A percentile compares a stretch with the other conserved stretches of the same genome.
Evolutionary conservation across 2,329 filamentous ascomycete genomes (phyloP).

Genomic region (Lecanicillium sp.): DNA sequence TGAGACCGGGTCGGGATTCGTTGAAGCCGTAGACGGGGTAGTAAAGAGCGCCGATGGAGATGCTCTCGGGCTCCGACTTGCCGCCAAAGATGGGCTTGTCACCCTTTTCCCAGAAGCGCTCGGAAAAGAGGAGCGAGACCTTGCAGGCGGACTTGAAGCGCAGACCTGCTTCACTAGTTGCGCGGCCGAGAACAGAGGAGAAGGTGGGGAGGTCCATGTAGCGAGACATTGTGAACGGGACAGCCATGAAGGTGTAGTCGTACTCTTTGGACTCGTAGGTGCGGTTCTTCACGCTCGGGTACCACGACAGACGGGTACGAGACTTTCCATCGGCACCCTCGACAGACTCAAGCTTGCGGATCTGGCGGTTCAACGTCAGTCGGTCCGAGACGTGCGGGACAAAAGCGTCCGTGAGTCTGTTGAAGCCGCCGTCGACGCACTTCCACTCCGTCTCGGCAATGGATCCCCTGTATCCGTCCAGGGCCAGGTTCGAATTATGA

Average conservation of each 20-base stretch:
- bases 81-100: slow-evolving; percentile 22
- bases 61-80: slow-evolving; percentile 20
- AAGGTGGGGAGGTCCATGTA: slow-evolving; percentile 22
- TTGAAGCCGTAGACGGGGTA: slow-evolving; percentile 28
- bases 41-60: slow-evolving; percentile 23
- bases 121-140: slow-evolving; percentile 21
- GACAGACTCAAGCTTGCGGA: slow-evolving; percentile 9
- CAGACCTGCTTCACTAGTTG: slow-evolving; percentile 19
- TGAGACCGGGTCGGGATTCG: slow-evolving; percentile 23
- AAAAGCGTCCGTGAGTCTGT: slow-evolving; percentile 20
- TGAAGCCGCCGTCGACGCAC: slow-evolving; percentile 19
- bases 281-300: slow-evolving; percentile 2
- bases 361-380: slow-evolving; percentile 17
- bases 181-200: slow-evolving; percentile 15
- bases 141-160: slow-evolving; percentile 24
- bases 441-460: slow-evolving; percentile 20
- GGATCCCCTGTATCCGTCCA: slow-evolving; percentile 17
- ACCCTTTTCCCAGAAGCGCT: slow-evolving; percentile 25
- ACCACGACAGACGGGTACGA: slow-evolving; percentile 5
- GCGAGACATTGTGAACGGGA: slow-evolving; percentile 23
- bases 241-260: slow-evolving; percentile 25
- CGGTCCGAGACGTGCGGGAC: slow-evolving; percentile 18
- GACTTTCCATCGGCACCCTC: background rate
- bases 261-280: slow-evolving; percentile 17
- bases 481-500: slow-evolving; percentile 23